Percentiles rank a stretch among this genome's conserved stretches.
phyloP scores from a whole-genome alignment of 1,284 basidiomycete species.

The Irpex sp. region DNA sequence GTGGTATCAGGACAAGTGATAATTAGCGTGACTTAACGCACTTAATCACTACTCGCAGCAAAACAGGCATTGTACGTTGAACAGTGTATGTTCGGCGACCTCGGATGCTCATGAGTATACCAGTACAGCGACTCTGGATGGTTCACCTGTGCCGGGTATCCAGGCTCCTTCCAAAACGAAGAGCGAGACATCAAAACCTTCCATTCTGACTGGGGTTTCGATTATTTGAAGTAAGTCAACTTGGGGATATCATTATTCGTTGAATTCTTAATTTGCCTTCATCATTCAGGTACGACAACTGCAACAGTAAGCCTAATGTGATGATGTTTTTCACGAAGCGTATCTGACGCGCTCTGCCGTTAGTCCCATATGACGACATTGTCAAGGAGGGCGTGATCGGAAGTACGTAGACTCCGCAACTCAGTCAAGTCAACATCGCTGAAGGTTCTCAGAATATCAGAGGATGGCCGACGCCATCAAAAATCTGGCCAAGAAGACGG shows the following conservation, averaged over 20 bases:
- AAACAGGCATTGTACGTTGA: background rate
- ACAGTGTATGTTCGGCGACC: background rate
- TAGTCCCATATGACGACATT: background rate
- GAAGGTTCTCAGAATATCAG: background rate
- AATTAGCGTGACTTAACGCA: too few relatives aligned
- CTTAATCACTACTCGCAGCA: background rate
- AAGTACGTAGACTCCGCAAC: background rate
- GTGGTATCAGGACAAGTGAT: too few relatives aligned
- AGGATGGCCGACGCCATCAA: background rate
- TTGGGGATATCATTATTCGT: background rate
- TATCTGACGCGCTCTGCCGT: too few relatives aligned
- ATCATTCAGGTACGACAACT: background rate
- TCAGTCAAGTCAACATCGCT: background rate
- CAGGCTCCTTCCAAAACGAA: slow-evolving; percentile 50
- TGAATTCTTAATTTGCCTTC: background rate
- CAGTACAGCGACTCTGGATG: slow-evolving; percentile 53
- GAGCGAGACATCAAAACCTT: slow-evolving; percentile 40
- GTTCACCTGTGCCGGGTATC: slow-evolving; percentile 49
- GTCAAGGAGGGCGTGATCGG: background rate
- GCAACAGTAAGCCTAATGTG: background rate
- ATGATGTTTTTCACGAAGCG: background rate
- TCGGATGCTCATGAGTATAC: background rate
- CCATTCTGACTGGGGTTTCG: slow-evolving; percentile 46
- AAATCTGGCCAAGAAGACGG: background rate
- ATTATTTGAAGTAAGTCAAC: slow-evolving; percentile 44